phyloP scores from a whole-genome alignment of 2,329 filamentous ascomycete species.

The Ilyonectria destructans region DNA sequence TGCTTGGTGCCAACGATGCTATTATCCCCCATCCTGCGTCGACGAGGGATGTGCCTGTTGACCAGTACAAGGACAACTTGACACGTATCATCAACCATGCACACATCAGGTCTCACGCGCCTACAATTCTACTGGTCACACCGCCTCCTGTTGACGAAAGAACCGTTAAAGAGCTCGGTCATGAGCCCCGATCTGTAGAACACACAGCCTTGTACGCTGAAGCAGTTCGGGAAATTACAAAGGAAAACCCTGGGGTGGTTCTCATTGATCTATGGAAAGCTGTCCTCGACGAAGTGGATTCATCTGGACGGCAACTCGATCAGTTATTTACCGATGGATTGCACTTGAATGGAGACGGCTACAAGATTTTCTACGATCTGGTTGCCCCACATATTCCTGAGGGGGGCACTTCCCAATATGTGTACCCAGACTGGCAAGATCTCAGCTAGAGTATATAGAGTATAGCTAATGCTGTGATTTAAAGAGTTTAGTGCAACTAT shows the following conservation, averaged over 20 bases:
- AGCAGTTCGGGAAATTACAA: conserved; percentile 10
- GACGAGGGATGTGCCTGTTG: background rate
- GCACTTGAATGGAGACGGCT: background rate
- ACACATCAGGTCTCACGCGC: conserved; percentile 1
- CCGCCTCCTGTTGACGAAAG: conserved; percentile 9
- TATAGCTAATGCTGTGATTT: no score
- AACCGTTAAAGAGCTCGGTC: conserved; percentile 9
- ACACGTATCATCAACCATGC: conserved; percentile 8
- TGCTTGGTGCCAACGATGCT: background rate
- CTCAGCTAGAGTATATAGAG: no score
- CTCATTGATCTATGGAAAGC: conserved; percentile 18
- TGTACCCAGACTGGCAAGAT: conserved; percentile 15
- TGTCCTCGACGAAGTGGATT: background rate
- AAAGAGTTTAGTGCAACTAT: no score
- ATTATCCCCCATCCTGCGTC: background rate
- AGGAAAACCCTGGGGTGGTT: conserved; percentile 10
- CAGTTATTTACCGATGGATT: background rate
- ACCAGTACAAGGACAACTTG: conserved; percentile 7
- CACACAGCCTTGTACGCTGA: conserved; percentile 12
- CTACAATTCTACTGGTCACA: conserved; percentile 7
- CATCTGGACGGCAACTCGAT: background rate
- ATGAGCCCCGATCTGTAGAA: conserved; percentile 9
- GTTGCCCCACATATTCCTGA: conserved; percentile 2
- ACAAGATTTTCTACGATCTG: conserved; percentile 4
- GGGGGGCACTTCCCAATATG: conserved; percentile 3